Percentiles rank a stretch among this genome's conserved stretches.
These are phyloP conservation scores for Skeletonema costatum DNA, from an alignment of 108 stramenopile species.

Conservation along the genomic window DNA sequence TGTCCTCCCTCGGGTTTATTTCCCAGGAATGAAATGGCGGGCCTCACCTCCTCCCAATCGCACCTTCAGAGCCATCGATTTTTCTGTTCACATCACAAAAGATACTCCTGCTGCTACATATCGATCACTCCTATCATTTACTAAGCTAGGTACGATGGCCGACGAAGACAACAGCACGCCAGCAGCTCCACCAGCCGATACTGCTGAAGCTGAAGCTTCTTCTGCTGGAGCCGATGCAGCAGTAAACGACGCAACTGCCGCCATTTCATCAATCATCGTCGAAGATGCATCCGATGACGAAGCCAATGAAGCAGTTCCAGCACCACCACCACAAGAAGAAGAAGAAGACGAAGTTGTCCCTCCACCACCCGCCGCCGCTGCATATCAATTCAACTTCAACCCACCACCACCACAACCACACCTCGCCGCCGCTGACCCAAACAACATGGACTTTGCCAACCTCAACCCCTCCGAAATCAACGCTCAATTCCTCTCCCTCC, in stretches of 20 bases:
- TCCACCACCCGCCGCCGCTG: background rate
- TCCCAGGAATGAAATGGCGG: no score
- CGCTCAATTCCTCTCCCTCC: slow-evolving; percentile 32
- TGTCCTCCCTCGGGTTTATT: no score
- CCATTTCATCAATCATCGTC: background rate
- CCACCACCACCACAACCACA: background rate
- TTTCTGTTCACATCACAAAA: no score
- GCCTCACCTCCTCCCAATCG: no score
- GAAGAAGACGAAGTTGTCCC: background rate
- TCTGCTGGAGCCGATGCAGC: background rate
- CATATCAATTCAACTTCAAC: background rate
- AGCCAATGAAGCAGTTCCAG: no score
- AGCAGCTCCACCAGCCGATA: background rate
- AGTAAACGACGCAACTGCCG: background rate
- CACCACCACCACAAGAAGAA: no score
- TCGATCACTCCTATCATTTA: background rate
- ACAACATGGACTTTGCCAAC: background rate
- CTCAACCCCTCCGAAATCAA: background rate
- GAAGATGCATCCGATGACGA: background rate
- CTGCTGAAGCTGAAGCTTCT: background rate
- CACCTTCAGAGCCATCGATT: background rate
- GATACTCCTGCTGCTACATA: no score
- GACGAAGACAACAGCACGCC: background rate
- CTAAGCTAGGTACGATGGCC: background rate
- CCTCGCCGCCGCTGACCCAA: no score